Evolutionary conservation across 257 asterid genomes (phyloP).

Genomic region (Ocimum tenuiflorum): DNA sequence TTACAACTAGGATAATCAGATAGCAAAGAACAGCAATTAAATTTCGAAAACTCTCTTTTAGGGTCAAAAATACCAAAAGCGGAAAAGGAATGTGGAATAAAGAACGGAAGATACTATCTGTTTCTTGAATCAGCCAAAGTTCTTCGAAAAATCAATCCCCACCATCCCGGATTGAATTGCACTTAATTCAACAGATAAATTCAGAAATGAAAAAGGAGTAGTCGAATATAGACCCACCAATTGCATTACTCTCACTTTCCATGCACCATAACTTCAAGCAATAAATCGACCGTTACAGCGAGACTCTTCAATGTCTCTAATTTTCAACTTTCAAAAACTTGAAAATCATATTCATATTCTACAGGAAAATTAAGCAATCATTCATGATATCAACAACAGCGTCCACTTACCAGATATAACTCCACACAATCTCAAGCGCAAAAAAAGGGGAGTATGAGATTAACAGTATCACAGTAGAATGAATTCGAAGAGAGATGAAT

Average conservation of each 20-base stretch:
- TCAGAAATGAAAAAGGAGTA: neutral
- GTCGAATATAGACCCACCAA: slow-evolving; percentile 10
- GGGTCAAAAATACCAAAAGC: neutral
- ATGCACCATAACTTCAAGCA: too few species aligned
- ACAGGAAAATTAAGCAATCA: neutral
- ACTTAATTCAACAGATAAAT: neutral
- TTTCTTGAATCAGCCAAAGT: slow-evolving; percentile 12
- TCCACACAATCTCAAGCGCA: neutral
- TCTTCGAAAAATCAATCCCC: neutral
- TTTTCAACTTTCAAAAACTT: slow-evolving; percentile 15
- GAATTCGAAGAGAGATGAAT: neutral
- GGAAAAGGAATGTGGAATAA: neutral
- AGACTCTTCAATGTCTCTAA: neutral
- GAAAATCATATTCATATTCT: too few species aligned
- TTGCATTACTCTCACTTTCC: slow-evolving; percentile 11
- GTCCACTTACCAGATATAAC: slow-evolving; percentile 24
- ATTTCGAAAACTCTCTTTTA: too few species aligned
- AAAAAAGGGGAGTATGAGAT: slow-evolving; percentile 14
- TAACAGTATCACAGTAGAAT: neutral
- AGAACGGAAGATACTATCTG: neutral
- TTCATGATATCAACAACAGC: too few species aligned
- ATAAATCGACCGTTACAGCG: too few species aligned
- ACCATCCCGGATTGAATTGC: too few species aligned
- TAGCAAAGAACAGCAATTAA: slow-evolving; percentile 14
- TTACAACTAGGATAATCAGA: neutral